Evolutionary conservation across 225 moss, liverwort and hornwort species (phyloP).

Genomic region (Climacium dendroides): DNA sequence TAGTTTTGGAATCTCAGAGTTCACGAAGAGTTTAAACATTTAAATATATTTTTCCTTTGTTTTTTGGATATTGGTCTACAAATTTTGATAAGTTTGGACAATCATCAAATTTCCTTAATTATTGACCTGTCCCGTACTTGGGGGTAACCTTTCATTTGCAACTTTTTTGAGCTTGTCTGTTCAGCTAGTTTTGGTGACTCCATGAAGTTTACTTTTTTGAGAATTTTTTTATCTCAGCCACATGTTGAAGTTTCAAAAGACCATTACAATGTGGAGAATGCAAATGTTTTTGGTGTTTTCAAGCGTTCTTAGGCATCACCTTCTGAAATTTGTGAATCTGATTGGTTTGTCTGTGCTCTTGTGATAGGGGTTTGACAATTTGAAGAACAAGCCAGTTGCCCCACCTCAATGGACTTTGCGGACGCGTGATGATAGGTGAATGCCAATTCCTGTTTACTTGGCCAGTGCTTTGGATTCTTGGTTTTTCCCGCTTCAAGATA

Average conservation of each 20-base stretch:
- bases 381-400: slow-evolving; percentile 80
- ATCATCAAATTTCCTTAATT: not conserved
- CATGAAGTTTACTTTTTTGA: not conserved
- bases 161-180: not conserved
- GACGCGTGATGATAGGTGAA: slow-evolving; percentile 87
- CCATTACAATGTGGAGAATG: not conserved
- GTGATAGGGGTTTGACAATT: slow-evolving; percentile 83
- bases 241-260: not conserved
- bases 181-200: not conserved
- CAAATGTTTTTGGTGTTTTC: not conserved
- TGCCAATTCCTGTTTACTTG: not conserved
- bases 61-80: not conserved
- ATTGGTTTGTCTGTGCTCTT: not conserved
- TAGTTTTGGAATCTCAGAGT: not conserved
- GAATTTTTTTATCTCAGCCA: not conserved
- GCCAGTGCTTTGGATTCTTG: not conserved
- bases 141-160: not conserved
- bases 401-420: slow-evolving; percentile 98
- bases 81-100: not conserved
- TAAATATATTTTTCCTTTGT: not conserved
- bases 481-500: not conserved
- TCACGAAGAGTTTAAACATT: not conserved
- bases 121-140: not conserved
- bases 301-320: not conserved
- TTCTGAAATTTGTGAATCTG: not conserved